Percentiles rank a stretch among this genome's conserved stretches.
Evolutionary conservation across 108 stramenopile species (phyloP).

Genomic region (Poteriospumella lacustris): DNA sequence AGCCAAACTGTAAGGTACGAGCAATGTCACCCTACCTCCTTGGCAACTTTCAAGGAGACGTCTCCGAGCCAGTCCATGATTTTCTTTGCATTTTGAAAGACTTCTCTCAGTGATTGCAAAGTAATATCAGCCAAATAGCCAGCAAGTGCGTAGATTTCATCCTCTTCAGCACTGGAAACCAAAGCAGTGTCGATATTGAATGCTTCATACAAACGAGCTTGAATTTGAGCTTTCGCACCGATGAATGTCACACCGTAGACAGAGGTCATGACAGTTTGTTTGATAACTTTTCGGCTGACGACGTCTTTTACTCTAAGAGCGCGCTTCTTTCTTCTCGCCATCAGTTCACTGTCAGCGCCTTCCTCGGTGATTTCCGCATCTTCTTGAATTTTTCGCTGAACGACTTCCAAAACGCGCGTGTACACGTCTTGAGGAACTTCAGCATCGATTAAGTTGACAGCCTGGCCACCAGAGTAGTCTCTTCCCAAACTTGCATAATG

Average conservation of each 20-base stretch:
- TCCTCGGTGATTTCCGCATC: not conserved
- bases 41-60: constrained; percentile 73
- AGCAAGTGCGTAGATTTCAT: constrained; percentile 70
- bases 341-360: not conserved
- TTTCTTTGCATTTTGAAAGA: constrained; percentile 81
- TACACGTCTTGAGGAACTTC: constrained; percentile 95
- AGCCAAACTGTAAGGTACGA: not conserved
- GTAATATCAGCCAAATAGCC: constrained; percentile 82
- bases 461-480: constrained; percentile 84
- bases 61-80: constrained; percentile 95
- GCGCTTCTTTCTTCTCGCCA: not conserved
- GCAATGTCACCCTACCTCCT: constrained; percentile 32
- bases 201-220: constrained; percentile 46
- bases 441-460: constrained; percentile 84
- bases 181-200: constrained; percentile 21
- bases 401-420: constrained; percentile 66
- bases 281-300: constrained; percentile 92
- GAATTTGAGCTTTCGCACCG: constrained; percentile 92
- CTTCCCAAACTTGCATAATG: constrained; percentile 99
- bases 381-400: constrained; percentile 1
- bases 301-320: constrained; percentile 77
- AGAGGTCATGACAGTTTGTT: constrained; percentile 99
- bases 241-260: constrained; percentile 99
- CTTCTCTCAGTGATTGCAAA: constrained; percentile 85
- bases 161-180: constrained; percentile 46